A percentile compares a stretch with the other conserved stretches of the same genome.
phyloP scores from a whole-genome alignment of 2,329 filamentous ascomycete species.

The Neoscytalidium dimidiatum region DNA sequence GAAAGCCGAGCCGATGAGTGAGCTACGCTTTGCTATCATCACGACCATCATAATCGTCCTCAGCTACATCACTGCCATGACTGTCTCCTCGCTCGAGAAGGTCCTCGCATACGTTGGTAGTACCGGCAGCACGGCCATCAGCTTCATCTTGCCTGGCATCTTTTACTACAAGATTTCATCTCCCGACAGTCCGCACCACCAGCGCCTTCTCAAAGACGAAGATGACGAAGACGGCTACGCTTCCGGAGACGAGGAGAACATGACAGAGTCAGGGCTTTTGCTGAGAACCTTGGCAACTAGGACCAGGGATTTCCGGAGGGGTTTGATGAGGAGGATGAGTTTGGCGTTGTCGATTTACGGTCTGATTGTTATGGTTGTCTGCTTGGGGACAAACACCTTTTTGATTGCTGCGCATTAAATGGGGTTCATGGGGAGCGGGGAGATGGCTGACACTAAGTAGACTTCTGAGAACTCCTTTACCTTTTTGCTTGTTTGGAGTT shows the following conservation, averaged over 20 bases:
- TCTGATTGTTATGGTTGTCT: constrained; percentile 83
- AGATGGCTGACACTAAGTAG: neutral
- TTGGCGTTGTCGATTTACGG: constrained; percentile 82
- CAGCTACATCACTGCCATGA: constrained; percentile 87
- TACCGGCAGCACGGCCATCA: constrained; percentile 92
- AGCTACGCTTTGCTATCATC: constrained; percentile 84
- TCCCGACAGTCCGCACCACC: constrained; percentile 83
- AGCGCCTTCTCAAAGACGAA: constrained; percentile 85
- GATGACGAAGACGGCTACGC: constrained; percentile 74
- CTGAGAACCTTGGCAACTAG: constrained; percentile 44
- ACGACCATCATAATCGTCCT: constrained; percentile 83
- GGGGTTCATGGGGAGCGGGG: neutral
- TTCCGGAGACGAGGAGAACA: constrained; percentile 55
- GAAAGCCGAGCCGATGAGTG: constrained; percentile 65
- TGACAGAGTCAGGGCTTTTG: constrained; percentile 2
- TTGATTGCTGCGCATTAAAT: constrained; percentile 67
- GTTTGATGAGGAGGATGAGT: constrained; percentile 68
- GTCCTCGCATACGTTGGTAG: constrained; percentile 94
- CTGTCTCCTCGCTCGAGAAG: constrained; percentile 83
- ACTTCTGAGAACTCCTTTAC: neutral
- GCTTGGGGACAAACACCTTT: constrained; percentile 81
- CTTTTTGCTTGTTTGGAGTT: neutral
- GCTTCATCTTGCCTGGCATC: constrained; percentile 91
- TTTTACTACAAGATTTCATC: constrained; percentile 99
- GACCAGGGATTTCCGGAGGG: constrained; percentile 65